phyloP scores from a whole-genome alignment of 228 moss, liverwort and hornwort genomes.

The Sphagnum magellanicum region DNA sequence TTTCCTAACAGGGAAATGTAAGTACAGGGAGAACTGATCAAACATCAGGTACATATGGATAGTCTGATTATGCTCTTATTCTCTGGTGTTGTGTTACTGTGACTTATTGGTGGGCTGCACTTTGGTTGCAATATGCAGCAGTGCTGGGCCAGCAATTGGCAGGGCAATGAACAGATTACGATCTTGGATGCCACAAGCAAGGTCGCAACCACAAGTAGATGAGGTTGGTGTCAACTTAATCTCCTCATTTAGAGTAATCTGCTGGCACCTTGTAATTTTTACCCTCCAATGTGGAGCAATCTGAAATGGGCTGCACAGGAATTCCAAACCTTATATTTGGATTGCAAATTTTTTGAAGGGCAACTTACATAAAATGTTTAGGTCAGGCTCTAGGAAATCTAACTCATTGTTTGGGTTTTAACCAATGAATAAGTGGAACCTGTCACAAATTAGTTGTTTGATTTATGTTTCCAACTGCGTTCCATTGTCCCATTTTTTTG shows the following conservation, averaged over 20 bases:
- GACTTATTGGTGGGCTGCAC: neutral
- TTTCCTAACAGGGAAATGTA: neutral
- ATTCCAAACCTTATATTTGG: neutral
- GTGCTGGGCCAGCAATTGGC: slow-evolving; percentile 20
- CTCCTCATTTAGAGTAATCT: neutral
- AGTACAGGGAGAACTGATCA: neutral
- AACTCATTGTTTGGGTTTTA: neutral
- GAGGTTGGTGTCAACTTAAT: slow-evolving; percentile 20
- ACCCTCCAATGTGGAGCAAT: neutral
- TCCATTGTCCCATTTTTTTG: too few relatives aligned
- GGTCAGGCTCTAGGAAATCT: neutral
- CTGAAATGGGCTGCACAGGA: neutral
- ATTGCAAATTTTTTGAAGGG: neutral
- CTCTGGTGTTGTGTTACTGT: neutral
- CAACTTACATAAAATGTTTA: neutral
- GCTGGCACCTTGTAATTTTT: neutral
- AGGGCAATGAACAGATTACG: slow-evolving; percentile 39
- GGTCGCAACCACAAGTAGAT: slow-evolving; percentile 35
- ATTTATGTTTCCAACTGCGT: too few relatives aligned
- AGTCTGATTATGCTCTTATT: neutral
- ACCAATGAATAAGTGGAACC: too few relatives aligned
- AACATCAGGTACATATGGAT: too few relatives aligned
- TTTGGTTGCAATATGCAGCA: neutral
- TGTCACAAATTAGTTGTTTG: too few relatives aligned
- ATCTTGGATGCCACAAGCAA: slow-evolving; percentile 48